Base-by-base conservation (phyloP, 148 eudicot genomes). In the Hydrangea macrophylla region DNA sequence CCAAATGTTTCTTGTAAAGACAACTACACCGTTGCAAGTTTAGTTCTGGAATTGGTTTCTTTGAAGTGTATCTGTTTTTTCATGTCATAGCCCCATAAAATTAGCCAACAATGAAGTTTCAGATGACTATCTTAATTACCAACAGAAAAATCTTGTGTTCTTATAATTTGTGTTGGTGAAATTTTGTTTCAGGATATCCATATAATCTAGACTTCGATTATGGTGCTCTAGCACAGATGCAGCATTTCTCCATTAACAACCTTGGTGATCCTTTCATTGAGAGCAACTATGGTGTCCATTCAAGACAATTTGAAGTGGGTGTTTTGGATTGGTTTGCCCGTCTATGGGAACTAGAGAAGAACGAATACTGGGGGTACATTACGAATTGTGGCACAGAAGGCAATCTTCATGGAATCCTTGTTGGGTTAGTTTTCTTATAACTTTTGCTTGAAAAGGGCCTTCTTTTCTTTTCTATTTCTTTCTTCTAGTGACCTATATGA, bases 301-400 rank as follows among this genome's bases (percentile, higher is more conserved):
- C 96, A 2, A 84, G 96, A 73, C 96, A 89, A 71, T 89, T 89
- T 76, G 96, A 89, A 85, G 96, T 89, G 58, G 96, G 96, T 60
- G 96, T 89, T 59, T 68, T 89, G 74, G 96, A 89, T 75, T 89
- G 96, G 96, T 89, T 89, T 84, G 96, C 96, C 8, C 89, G 89
- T 72, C 81, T 89, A 51, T 89, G 96, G 96, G 92, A 89, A 58
- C 74, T 89, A 20, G 92, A 89, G 75, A 89, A 83, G 75, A 75
- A 83, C 65, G 74, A 86, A 20, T 89, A 89, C 72, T 89, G 96
- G 96, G 96, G 96, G 39, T 89, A 89, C 79, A 89, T 89, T 23
- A 89, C 96, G 10, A 89, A 89, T 62, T 89, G 96, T 74, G 96
- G 96, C 8, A 89, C 92, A 53, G 96, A 89, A 79, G 96, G 96